Evolutionary conservation across 495 filamentous ascomycete genomes (phyloP), one percentile per base, ranked within the genome.

Genomic region (Sabuloglossum arenarium): DNA sequence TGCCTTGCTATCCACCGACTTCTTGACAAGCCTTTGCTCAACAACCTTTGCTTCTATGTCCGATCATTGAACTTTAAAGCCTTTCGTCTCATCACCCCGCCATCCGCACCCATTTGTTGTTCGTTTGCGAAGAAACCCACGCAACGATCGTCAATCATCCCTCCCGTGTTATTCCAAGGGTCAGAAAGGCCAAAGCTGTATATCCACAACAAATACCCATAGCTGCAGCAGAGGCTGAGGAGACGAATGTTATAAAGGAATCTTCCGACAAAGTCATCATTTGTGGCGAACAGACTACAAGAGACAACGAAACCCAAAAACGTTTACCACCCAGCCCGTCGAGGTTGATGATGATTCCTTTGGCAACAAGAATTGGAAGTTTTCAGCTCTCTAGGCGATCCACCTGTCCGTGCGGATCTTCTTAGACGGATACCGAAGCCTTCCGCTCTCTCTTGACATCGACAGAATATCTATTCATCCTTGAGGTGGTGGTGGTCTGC

Each of bases 281-380:
- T 11, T 6, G 10, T 8, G 25, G 47, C 47, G 8, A 39, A 8
- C 34, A 16, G 8, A 51, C 47, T 3, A 51, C 42, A 29, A 51
- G 8, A 39, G 34, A 39, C 16, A 29, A 19, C 47, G 16, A 11
- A 29, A 30, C 1, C 14, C 47, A 29, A 51, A 49, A 25, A 24
- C 47, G 3, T 19, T 29, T 23, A n/a, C 24, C 27, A 29, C 16
- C 47, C 14, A 19, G 24, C 47, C 47, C 47, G 47, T 29, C 25
- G 47, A 29, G 30, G 53, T 27, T 39, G 25, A 54, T 54, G 53
- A 54, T 54, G 53, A 37, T 28, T 54, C n/a, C 53, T 37, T 31
- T 25, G 53, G 11, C 53, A 12, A 43, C 53, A 12, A 28, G 30
- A 27, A 37, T 54, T 37, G 24, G 54, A 56, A 24, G 23, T 47